These are phyloP conservation scores for Lodderomyces metapsilosis DNA, from an alignment of 1,139 yeast species.

Conservation along the genomic window DNA sequence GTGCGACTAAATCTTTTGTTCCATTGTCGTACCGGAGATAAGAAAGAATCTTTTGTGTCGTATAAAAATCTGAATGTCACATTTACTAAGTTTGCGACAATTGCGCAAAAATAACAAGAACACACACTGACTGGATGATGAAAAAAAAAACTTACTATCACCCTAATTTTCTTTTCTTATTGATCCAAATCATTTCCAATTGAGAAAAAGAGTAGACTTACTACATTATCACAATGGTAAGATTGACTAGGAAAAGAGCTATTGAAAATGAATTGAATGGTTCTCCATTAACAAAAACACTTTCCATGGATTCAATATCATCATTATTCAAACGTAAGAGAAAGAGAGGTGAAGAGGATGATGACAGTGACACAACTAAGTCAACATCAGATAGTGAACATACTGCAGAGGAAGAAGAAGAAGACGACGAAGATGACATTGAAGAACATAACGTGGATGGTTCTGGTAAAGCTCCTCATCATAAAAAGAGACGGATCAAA, in stretches of 20 bases:
- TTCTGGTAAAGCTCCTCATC: neutral
- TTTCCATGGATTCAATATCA: constrained; percentile 42
- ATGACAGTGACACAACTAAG: constrained; percentile 8
- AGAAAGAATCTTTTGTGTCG: too few species aligned
- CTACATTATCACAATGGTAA: constrained; percentile 7
- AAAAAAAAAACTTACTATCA: too few species aligned
- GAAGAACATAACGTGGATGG: neutral
- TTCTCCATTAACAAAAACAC: constrained; percentile 27
- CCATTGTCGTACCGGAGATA: too few species aligned
- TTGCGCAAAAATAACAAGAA: too few species aligned
- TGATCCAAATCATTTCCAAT: too few species aligned
- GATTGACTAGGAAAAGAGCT: constrained; percentile 10
- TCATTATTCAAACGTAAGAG: constrained; percentile 40
- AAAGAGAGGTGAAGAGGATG: constrained; percentile 16
- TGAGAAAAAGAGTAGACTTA: too few species aligned
- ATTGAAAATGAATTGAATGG: constrained; percentile 9
- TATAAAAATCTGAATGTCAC: too few species aligned
- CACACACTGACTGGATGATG: too few species aligned
- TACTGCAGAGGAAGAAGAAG: constrained; percentile 19
- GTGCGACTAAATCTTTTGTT: too few species aligned
- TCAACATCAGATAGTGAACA: constrained; percentile 11
- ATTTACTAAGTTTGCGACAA: too few species aligned
- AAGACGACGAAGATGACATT: constrained; percentile 11
- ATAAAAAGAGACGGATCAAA: constrained; percentile 23
- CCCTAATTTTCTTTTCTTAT: too few species aligned